Base-by-base conservation (phyloP, 179 eudicot species). In the Carnegiea gigantea region DNA sequence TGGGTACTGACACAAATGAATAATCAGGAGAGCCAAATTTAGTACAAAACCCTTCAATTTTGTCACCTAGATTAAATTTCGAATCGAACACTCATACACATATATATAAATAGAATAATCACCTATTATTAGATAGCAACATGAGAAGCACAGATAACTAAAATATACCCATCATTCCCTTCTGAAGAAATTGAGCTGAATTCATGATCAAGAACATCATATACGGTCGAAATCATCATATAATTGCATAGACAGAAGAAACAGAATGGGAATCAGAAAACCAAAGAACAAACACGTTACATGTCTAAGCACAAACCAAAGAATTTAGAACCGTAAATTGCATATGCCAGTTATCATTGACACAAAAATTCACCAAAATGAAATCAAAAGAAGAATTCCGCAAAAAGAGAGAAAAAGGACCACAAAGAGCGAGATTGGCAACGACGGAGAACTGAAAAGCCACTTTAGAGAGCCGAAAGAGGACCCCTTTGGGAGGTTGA, bases 381-480 rank as follows among this genome's bases (percentile, higher is more conserved):
- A 75, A 75, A 21, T 11, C 40, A 49, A 75, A 75, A 26, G 30
- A 49, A 49, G 44, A 51, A 73, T 21, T 23, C 7, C 8, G 65
- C 9, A 4, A n/a, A 46, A 26, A 14, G 49, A 76, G 13, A 65
- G 33, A 6, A 23, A 49, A 20, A 14, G n/a, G 30, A 81, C 83
- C 83, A 6, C 75, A 28, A 9, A 81, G 15, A 76, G 79, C 79
- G 76, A 81, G 17, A 24, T 81, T 81, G 76, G 75, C 79, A 43
- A 81, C 53, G 20, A 81, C 65, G 48, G 51, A 72, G 24, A 81
- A 81, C 17, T 71, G 83, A 67, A 81, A 81, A 68, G 75, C 83
- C 57, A 81, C 20, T 65, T 51, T 81, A 36, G 43, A 76, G 3
- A 78, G 75, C 4, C 83, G 79, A 75, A 81, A 70, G 18, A 81